These are phyloP conservation scores for Penicillium angulare DNA, from an alignment of 495 filamentous ascomycete genomes.

Conservation along the genomic window DNA sequence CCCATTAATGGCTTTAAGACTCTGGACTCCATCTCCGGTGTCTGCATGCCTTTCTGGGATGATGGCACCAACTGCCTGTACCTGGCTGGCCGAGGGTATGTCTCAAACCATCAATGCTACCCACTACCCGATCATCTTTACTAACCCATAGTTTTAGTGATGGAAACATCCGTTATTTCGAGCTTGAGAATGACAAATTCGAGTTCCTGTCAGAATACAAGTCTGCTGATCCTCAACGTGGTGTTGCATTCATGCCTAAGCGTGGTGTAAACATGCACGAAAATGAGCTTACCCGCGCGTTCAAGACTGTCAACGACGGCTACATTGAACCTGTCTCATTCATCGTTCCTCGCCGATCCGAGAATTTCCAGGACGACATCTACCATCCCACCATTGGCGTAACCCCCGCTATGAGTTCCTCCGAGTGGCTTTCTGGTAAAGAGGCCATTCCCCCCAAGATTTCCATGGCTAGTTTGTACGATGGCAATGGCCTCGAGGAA, in stretches of 20 bases:
- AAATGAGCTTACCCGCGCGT: conserved; percentile 92
- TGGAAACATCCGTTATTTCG: conserved; percentile 97
- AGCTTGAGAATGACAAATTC: conserved; percentile 96
- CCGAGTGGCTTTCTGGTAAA: conserved; percentile 86
- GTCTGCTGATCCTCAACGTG: conserved; percentile 88
- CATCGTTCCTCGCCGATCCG: conserved; percentile 91
- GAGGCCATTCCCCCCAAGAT: conserved; percentile 83
- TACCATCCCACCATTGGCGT: conserved; percentile 78
- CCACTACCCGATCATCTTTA: neutral
- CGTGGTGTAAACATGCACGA: conserved; percentile 94
- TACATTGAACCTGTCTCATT: conserved; percentile 98
- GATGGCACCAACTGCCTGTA: conserved; percentile 92
- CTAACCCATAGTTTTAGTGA: conserved; percentile 54
- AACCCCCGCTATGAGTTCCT: conserved; percentile 73
- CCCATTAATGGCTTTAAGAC: conserved; percentile 86
- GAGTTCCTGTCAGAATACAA: conserved; percentile 96
- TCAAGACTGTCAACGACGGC: conserved; percentile 91
- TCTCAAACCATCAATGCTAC: conserved; percentile 1
- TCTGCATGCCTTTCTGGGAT: conserved; percentile 99
- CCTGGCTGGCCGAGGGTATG: conserved; percentile 92
- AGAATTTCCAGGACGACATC: conserved; percentile 96
- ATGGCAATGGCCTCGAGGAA: conserved; percentile 74
- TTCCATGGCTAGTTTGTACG: conserved; percentile 87
- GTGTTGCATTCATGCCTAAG: conserved; percentile 92
- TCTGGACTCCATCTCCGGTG: conserved; percentile 91